Evolutionary conservation across 176 grass and related monocot species (phyloP), one percentile per base, ranked within the genome.

Genomic region (Carex pumila): DNA sequence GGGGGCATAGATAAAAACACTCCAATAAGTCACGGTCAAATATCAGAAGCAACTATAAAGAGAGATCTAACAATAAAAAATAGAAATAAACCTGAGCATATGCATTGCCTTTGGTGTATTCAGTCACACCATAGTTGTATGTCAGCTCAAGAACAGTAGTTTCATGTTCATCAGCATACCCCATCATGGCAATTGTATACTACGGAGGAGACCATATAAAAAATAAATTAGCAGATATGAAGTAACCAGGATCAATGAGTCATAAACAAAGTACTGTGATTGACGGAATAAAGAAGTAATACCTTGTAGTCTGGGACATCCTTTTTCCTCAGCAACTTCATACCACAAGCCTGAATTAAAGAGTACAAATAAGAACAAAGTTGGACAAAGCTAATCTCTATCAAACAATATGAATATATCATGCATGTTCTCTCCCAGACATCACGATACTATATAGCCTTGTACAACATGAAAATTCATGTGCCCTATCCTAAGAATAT

Each of bases 101-200:
- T 87, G 96, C 93, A 86, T 95, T 98, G 77, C 96, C 96, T 88
- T 95, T 98, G 64, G 77, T 95, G 70, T 98, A 95, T 90, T 98
- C 91, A 61, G 86, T 93, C 75, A 95, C 91, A 49, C 88, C 93
- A 83, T 98, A 98, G 65, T 98, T 95, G 88, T 98, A 98, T 58
- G 88, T 98, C 83, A 98, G 80, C 80, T 95, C 95, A 78, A 95
- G 75, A 90, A 90, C 93, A 39, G 92, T 95, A 86, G 93, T 91
- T 83, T 93, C 92, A 11, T 88, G 81, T 63, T 98, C 92, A 0
- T 95, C 95, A 18, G 77, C 92, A 85, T 98, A 98, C 53, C 95
- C 95, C 88, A 98, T 57, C 89, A 92, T 98, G 10, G 92, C 95
- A 85, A 95, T 93, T 34, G 89, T 92, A 83, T 98, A 93, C 95